These are phyloP conservation scores for Lachnellula occidentalis DNA, from an alignment of 2,329 filamentous ascomycete species.

Conservation along the genomic window DNA sequence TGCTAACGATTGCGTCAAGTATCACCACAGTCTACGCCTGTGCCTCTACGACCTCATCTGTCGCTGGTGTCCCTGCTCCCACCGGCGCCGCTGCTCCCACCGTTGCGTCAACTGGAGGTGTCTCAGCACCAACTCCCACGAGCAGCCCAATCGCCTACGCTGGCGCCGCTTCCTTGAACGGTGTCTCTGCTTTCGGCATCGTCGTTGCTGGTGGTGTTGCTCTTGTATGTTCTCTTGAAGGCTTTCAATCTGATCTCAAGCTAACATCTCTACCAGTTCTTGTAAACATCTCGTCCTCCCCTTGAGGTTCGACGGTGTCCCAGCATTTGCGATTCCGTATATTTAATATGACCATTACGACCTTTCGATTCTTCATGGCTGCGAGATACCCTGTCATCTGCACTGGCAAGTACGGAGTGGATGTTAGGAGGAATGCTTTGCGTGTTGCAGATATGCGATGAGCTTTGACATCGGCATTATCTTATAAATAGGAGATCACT, in stretches of 20 bases:
- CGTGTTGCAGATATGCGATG: slow-evolving; percentile 22
- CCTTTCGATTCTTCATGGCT: slow-evolving; percentile 20
- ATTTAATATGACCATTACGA: slow-evolving; percentile 23
- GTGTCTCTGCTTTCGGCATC: slow-evolving; percentile 28
- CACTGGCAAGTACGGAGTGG: slow-evolving; percentile 18
- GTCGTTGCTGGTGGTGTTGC: slow-evolving; percentile 31
- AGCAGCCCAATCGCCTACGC: slow-evolving; percentile 17
- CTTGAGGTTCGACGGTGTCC: slow-evolving; percentile 19
- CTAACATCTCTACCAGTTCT: slow-evolving; percentile 24
- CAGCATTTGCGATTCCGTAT: slow-evolving; percentile 17
- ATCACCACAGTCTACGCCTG: slow-evolving; percentile 29
- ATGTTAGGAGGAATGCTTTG: slow-evolving; percentile 11
- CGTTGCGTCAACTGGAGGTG: slow-evolving; percentile 1
- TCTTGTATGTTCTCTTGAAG: slow-evolving; percentile 24
- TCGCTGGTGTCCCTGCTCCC: neutral
- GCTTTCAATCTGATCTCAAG: neutral
- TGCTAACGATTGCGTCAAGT: slow-evolving; percentile 16
- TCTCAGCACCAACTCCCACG: slow-evolving; percentile 8
- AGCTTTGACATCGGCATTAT: slow-evolving; percentile 23
- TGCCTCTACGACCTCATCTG: slow-evolving; percentile 7
- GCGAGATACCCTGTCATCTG: slow-evolving; percentile 21
- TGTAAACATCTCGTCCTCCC: slow-evolving; percentile 22
- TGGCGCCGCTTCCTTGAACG: slow-evolving; percentile 26
- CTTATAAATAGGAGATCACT: slow-evolving; percentile 23
- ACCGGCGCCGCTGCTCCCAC: neutral